Conservation (phyloP, 176 grass and related monocot species). For the Carex parvula region DNA sequence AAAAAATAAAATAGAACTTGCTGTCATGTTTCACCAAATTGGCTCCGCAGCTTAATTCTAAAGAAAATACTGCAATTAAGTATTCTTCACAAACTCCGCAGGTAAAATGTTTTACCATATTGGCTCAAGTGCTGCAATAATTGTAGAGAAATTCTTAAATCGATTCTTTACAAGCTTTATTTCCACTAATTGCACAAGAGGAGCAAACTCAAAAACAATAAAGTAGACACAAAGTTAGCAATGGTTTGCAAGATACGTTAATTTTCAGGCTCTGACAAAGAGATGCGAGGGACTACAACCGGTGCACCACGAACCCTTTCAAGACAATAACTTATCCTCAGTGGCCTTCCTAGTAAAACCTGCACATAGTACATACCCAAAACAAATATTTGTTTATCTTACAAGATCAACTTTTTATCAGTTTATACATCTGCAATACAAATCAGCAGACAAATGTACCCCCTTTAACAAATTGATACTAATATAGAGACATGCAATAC, state of each 20-base stretch:
- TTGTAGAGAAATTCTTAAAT: neutral
- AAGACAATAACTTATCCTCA: conserved; percentile 85
- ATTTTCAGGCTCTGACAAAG: conserved; percentile 24
- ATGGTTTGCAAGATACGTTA: neutral
- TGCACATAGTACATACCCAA: conserved; percentile 23
- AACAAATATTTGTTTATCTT: conserved; percentile 21
- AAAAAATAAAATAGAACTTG: neutral
- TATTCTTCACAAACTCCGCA: neutral
- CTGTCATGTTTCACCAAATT: no score
- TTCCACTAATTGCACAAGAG: neutral
- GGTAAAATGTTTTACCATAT: neutral
- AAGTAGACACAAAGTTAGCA: neutral
- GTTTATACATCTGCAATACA: neutral
- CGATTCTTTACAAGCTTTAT: neutral
- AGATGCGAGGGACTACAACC: conserved; percentile 63
- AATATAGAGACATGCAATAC: neutral
- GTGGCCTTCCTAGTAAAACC: conserved; percentile 65
- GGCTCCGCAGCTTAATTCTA: no score
- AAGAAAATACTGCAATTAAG: neutral
- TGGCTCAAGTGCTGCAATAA: no score
- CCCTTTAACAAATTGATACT: neutral
- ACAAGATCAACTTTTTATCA: neutral
- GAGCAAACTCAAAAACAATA: neutral
- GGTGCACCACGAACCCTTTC: conserved; percentile 60
- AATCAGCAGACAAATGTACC: neutral